A percentile compares a stretch with the other conserved stretches of the same genome.
These are phyloP conservation scores for Aureobasidium musti DNA, from an alignment of 2,329 filamentous ascomycete species.

Conservation along the genomic window DNA sequence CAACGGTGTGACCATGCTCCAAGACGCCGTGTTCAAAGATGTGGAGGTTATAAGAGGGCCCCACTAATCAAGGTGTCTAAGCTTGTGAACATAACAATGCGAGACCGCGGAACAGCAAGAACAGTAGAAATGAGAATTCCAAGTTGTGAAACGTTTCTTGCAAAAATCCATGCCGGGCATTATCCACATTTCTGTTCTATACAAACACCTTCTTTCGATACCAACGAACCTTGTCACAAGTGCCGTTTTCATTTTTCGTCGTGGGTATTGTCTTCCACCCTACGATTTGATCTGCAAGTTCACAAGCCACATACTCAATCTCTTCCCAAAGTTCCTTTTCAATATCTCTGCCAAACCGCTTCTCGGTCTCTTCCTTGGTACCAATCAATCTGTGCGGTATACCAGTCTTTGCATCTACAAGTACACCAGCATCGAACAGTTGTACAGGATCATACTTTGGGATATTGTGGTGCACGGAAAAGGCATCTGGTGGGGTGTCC, in stretches of 20 bases:
- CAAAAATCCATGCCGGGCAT: neutral
- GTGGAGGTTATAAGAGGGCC: neutral
- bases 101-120: neutral
- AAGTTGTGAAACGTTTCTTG: neutral
- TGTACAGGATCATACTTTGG: conserved; percentile 40
- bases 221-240: conserved; percentile 21
- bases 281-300: conserved; percentile 32
- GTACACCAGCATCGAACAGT: conserved; percentile 31
- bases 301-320: conserved; percentile 34
- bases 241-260: neutral
- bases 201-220: conserved; percentile 10
- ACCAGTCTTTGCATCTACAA: conserved; percentile 30
- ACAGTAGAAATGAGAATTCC: neutral
- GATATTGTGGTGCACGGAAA: conserved; percentile 37
- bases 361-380: conserved; percentile 32
- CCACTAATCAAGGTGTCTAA: too few species aligned
- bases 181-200: neutral
- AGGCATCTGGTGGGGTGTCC: conserved; percentile 30
- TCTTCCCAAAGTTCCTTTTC: conserved; percentile 36
- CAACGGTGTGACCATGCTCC: neutral
- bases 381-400: conserved; percentile 35
- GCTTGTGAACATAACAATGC: too few species aligned
- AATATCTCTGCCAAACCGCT: conserved; percentile 36
- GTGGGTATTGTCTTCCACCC: conserved; percentile 30
- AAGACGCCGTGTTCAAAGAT: neutral